Base-by-base conservation (phyloP, 768 basidiomycete species). In the Boletales sp. region DNA sequence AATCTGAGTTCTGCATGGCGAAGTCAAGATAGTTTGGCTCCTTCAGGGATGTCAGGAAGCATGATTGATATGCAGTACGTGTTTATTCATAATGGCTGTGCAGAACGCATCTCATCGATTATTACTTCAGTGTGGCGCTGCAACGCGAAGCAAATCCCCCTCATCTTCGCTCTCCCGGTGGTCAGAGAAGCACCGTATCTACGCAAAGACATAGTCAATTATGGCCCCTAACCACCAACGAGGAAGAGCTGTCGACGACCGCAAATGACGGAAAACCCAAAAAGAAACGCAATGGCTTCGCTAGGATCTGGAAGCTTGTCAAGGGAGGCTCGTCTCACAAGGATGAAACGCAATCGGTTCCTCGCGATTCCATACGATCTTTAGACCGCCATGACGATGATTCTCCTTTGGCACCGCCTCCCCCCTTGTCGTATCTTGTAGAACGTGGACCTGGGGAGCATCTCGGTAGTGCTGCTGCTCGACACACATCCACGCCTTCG, bases 11-110 rank as follows among this genome's bases (percentile, higher is more conserved):
- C 81, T 18, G 84, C 83, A 12, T 89, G 84, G 82, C 74, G 80
- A 56, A 91, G 88, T 62, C 86, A 86, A 59, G 87, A 90, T 50
- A 91, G 89, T 64, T 70, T 93, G 35, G 86, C 88, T 2, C 77
- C 80, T n/a, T 88, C 89, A 27, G 87, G 86, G 8, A 77, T 86
- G 63, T 86, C 86, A 4, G 90, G 90, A 46, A 93, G 90, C 60
- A 90, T 93, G 88, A 71, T 92, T 56, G 87, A 92, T 65, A 92
- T 93, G 90, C 90, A 93, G 90, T 92, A 71, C 55, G 88, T 83
- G 39, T 50, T 39, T 55, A n/a, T 45, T 46, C 40, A 13, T 43
- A 10, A 34, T 18, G 46, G 17, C 24, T 7, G 3, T 49, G 40
- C 19, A 29, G 17, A 39, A 3, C 14, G 18, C 34, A 31, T 52